Base-by-base conservation (phyloP, 1,284 basidiomycete genomes). In the Veloboletus limbatus region DNA sequence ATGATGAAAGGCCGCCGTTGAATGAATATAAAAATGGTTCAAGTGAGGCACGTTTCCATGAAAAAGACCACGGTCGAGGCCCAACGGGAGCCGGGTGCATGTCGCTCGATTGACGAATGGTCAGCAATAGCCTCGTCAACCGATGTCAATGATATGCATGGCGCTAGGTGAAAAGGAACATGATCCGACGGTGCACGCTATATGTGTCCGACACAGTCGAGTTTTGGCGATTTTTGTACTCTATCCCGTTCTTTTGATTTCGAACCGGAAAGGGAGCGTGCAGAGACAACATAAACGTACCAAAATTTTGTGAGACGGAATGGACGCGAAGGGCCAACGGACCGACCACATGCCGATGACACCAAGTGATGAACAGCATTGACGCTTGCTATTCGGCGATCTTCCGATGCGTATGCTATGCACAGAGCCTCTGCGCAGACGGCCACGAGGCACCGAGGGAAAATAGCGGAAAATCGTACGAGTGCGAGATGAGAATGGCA, bases 371-470 rank as follows among this genome's bases (percentile, higher is more conserved):
- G n/a, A n/a, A n/a, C n/a, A n/a, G n/a, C n/a, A n/a, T n/a, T n/a
- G n/a, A n/a, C n/a, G n/a, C n/a, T n/a, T n/a, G n/a, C n/a, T n/a
- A n/a, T 20, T 22, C 26, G 27, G 9, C 6, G 32, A 11, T 33
- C 32, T 13, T 20, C 13, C 21, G 28, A 16, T 18, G 24, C 13
- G 21, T 24, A 39, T 18, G 21, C 14, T 11, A 9, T 10, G 8
- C 16, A n/a, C 26, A 16, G 24, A 24, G 36, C n/a, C 22, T 26
- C 39, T 17, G 41, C 42, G 33, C 40, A 38, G 22, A 24, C 6
- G 20, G 24, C 35, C 44, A 58, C 20, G 53, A 45, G 20, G 33
- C n/a, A 41, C 42, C 39, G 43, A 57, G 39, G 40, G 39, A 50
- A 40, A 42, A 35, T 45, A 34, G 17, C 14, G 8, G 39, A 22